Percentiles rank a stretch among this genome's conserved stretches.
Evolutionary conservation across 2,329 filamentous ascomycete species (phyloP).

Genomic region (Paradendryphiella salina): DNA sequence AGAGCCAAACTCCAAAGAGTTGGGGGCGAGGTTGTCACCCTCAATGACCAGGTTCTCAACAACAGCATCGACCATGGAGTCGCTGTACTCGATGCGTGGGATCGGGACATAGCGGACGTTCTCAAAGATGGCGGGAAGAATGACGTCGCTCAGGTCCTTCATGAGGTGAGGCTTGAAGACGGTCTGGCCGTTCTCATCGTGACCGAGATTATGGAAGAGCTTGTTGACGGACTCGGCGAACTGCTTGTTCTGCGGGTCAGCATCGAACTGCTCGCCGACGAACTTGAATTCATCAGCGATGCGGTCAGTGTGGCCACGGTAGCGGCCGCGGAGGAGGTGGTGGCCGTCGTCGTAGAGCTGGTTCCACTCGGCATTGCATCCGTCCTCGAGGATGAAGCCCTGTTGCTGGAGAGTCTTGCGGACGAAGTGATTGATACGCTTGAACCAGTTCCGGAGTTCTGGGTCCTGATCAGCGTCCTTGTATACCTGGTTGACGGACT

Average conservation of each 20-base stretch:
- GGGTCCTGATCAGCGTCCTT: conserved; percentile 81
- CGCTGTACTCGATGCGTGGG: conserved; percentile 90
- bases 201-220: conserved; percentile 87
- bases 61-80: conserved; percentile 80
- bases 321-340: conserved; percentile 85
- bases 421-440: conserved; percentile 72
- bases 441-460: conserved; percentile 90
- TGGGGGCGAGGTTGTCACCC: conserved; percentile 95
- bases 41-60: conserved; percentile 95
- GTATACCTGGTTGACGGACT: conserved; percentile 84
- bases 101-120: conserved; percentile 87
- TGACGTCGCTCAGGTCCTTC: conserved; percentile 85
- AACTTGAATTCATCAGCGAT: conserved; percentile 91
- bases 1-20: conserved; percentile 81
- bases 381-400: conserved; percentile 85
- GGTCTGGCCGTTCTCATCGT: conserved; percentile 80
- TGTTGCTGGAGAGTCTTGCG: conserved; percentile 84
- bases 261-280: conserved; percentile 82
- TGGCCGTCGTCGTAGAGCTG: conserved; percentile 80
- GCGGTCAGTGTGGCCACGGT: conserved; percentile 81
- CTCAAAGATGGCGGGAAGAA: conserved; percentile 81
- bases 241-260: conserved; percentile 81
- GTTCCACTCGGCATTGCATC: conserved; percentile 80
- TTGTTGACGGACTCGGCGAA: conserved; percentile 78
- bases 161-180: conserved; percentile 90